These are phyloP conservation scores for Clathrus columnatus DNA, from an alignment of 768 basidiomycete genomes.

Conservation along the genomic window DNA sequence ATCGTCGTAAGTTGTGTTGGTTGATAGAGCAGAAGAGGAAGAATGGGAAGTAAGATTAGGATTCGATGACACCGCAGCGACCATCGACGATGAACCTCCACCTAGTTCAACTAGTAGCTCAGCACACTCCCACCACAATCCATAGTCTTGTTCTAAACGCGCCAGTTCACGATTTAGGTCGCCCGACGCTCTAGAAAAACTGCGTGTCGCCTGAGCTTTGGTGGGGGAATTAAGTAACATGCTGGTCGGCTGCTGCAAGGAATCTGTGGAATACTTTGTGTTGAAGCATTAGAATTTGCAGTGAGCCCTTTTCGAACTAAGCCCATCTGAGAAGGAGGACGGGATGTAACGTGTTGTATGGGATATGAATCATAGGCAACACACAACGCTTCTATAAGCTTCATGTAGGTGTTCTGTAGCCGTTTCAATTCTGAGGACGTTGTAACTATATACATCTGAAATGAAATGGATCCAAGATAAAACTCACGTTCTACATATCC, in stretches of 20 bases:
- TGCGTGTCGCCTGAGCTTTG: not conserved
- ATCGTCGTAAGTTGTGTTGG: slow-evolving; percentile 7
- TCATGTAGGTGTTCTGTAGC: slow-evolving; percentile 48
- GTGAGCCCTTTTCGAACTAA: not conserved
- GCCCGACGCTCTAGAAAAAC: slow-evolving; percentile 11
- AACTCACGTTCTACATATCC: slow-evolving; percentile 48
- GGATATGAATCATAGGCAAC: slow-evolving; percentile 46
- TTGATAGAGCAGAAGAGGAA: slow-evolving; percentile 13
- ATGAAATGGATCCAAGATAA: slow-evolving; percentile 20
- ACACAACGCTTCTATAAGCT: slow-evolving; percentile 29
- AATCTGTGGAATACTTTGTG: not conserved
- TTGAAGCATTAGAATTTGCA: not conserved
- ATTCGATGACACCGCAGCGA: slow-evolving; percentile 15
- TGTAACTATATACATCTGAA: not conserved
- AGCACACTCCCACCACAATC: slow-evolving; percentile 86
- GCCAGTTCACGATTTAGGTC: slow-evolving; percentile 15
- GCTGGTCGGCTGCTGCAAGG: not conserved
- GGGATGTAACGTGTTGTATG: slow-evolving; percentile 26
- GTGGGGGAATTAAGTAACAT: slow-evolving; percentile 3
- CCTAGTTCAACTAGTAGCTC: slow-evolving; percentile 81
- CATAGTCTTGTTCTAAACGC: slow-evolving; percentile 32
- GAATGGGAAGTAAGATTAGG: slow-evolving; percentile 10
- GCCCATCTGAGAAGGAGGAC: slow-evolving; percentile 24
- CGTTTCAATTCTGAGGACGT: slow-evolving; percentile 57
- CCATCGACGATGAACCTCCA: slow-evolving; percentile 38